Base-by-base conservation (phyloP, 768 basidiomycete genomes). In the Dacryopinax primogenitus region DNA sequence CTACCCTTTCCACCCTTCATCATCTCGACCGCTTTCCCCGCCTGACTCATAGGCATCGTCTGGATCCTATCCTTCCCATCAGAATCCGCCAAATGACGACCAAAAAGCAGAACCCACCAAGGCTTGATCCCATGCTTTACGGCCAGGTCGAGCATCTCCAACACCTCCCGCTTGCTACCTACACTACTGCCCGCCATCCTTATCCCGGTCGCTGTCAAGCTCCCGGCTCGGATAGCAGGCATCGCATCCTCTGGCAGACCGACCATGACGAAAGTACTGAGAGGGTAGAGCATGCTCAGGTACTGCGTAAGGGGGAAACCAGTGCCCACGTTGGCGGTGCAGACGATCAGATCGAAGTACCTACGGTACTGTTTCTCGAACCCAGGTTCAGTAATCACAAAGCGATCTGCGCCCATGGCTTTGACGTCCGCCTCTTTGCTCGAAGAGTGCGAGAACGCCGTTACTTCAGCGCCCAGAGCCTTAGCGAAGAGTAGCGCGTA, bases 101-200 rank as follows among this genome's bases (percentile, higher is more conserved):
- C n/a, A n/a, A 11, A 39, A n/a, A n/a, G 12, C n/a, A 11, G 37
- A n/a, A 39, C 37, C 12, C 37, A 39, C 37, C 76, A 75, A 9
- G 74, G 71, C 58, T 71, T 66, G 68, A 78, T 69, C 9, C 71
- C 67, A 69, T 78, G 73, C 64, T 74, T 72, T 26, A 74, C 74
- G 0, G 75, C 75, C 34, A 78, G 71, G 47, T 74, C 72, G 63
- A 78, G 73, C 78, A 78, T 78, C 65, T 73, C 73, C 36, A 65
- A 62, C 41, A 73, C 73, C 67, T 78, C 77, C 36, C 67, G 70
- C 69, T 75, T 77, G 67, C 68, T 71, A 32, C 78, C 78, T 41
- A 79, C 70, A 77, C 77, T 16, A 67, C 63, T 28, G 12, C 63
- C 66, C 45, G 65, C n/a, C 37, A 39, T 11, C 11, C n/a, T 39